Evolutionary conservation across 1,139 yeast genomes (phyloP).

Genomic region (Pichia norvegensis): DNA sequence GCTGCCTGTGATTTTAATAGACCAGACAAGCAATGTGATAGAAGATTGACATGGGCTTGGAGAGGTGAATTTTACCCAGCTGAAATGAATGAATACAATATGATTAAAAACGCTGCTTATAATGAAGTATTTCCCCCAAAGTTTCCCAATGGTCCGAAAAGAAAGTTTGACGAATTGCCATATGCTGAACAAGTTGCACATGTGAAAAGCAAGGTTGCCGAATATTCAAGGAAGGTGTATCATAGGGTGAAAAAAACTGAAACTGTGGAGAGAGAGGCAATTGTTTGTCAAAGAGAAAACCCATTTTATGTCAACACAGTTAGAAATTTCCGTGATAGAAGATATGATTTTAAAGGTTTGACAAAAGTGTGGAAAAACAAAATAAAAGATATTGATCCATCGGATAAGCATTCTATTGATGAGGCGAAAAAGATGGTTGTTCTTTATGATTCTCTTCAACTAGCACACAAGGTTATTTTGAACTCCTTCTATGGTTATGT

Average conservation of each 20-base stretch:
- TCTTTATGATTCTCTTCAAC: constrained; percentile 86
- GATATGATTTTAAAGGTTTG: constrained; percentile 90
- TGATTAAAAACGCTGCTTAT: constrained; percentile 79
- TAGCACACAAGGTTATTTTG: constrained; percentile 94
- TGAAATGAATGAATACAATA: constrained; percentile 80
- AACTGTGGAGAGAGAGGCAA: constrained; percentile 83
- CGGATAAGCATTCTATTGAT: constrained; percentile 55
- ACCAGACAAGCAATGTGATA: constrained; percentile 89
- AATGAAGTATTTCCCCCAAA: constrained; percentile 69
- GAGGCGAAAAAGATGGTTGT: constrained; percentile 94
- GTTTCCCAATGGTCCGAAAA: constrained; percentile 46
- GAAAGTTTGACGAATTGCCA: constrained; percentile 67
- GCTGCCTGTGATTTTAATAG: constrained; percentile 96
- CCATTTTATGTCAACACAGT: constrained; percentile 96
- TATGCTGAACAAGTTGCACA: constrained; percentile 71
- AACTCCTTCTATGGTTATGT: constrained; percentile 98
- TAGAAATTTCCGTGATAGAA: constrained; percentile 86
- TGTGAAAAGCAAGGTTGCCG: constrained; percentile 73
- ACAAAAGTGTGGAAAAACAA: constrained; percentile 95
- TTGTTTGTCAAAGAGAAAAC: constrained; percentile 94
- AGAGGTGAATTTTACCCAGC: constrained; percentile 95
- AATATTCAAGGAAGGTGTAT: constrained; percentile 78
- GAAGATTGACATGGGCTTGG: constrained; percentile 96
- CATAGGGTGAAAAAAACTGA: constrained; percentile 76
- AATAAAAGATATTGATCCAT: constrained; percentile 44